A percentile compares a stretch with the other conserved stretches of the same genome.
These are phyloP conservation scores for Lipomyces lipofer DNA, from an alignment of 805 yeast species.

Conservation along the genomic window DNA sequence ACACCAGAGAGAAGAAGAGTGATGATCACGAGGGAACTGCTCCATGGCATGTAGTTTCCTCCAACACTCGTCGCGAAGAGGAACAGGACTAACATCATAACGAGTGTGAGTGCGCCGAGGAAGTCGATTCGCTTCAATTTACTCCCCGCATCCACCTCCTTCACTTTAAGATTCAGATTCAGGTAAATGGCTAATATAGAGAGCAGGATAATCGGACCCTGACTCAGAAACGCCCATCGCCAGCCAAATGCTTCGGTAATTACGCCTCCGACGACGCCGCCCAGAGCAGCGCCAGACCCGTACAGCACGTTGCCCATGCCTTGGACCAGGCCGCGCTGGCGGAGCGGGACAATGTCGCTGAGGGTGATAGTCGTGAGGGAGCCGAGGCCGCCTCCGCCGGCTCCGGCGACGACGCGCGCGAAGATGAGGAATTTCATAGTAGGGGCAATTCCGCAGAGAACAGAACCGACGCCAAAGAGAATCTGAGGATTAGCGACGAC, in stretches of 20 bases:
- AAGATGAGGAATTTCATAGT: conserved; percentile 16
- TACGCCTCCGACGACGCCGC: conserved; percentile 59
- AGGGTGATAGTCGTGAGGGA: conserved; percentile 71
- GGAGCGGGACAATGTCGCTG: conserved; percentile 70
- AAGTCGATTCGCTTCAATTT: conserved; percentile 64
- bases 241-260: conserved; percentile 58
- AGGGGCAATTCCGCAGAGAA: conserved; percentile 47
- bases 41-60: conserved; percentile 54
- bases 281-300: conserved; percentile 74
- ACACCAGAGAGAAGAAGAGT: conserved; percentile 41
- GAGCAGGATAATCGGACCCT: conserved; percentile 45
- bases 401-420: conserved; percentile 69
- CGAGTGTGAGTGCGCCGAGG: conserved; percentile 59
- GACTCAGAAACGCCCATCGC: conserved; percentile 50
- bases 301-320: conserved; percentile 76
- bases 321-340: conserved; percentile 73
- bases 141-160: conserved; percentile 34
- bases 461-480: conserved; percentile 53
- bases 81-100: conserved; percentile 55
- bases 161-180: conserved; percentile 21
- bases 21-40: conserved; percentile 44
- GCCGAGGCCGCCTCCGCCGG: conserved; percentile 88
- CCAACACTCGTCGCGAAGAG: conserved; percentile 67
- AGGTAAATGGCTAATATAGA: conserved; percentile 39
- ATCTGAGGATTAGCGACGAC: conserved; percentile 39